These are phyloP conservation scores for Exophiala oligosperma DNA, from an alignment of 2,329 filamentous ascomycete species.

Conservation along the genomic window DNA sequence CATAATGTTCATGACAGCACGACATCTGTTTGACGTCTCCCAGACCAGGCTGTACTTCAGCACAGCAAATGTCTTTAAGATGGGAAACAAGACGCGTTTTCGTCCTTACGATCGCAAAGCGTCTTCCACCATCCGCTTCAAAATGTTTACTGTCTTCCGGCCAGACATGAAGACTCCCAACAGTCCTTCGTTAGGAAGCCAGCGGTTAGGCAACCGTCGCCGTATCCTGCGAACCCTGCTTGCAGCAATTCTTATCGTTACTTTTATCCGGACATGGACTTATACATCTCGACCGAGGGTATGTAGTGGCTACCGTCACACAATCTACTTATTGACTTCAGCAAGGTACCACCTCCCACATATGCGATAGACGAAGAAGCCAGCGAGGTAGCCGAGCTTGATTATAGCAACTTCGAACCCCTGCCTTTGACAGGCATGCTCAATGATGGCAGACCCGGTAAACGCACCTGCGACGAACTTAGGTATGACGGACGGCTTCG, in stretches of 20 bases:
- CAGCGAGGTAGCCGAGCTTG: not conserved
- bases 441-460: slow-evolving; percentile 6
- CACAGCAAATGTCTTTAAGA: not conserved
- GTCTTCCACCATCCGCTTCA: not conserved
- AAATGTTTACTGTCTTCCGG: not conserved
- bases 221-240: not conserved
- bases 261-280: not conserved
- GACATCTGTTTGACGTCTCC: not conserved
- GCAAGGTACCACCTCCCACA: not conserved
- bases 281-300: not conserved
- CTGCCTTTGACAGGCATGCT: slow-evolving; percentile 12
- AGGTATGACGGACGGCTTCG: slow-evolving; percentile 10
- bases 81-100: not conserved
- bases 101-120: not conserved
- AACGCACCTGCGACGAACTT: slow-evolving; percentile 12
- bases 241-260: not conserved
- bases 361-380: not conserved
- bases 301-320: not conserved
- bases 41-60: not conserved
- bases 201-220: not conserved
- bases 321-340: not conserved
- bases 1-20: not conserved
- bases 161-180: not conserved
- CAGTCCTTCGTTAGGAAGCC: not conserved
- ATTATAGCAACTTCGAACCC: not conserved